Base-by-base conservation (phyloP, 352 stramenopile genomes). In the Pythium brachiatum region DNA sequence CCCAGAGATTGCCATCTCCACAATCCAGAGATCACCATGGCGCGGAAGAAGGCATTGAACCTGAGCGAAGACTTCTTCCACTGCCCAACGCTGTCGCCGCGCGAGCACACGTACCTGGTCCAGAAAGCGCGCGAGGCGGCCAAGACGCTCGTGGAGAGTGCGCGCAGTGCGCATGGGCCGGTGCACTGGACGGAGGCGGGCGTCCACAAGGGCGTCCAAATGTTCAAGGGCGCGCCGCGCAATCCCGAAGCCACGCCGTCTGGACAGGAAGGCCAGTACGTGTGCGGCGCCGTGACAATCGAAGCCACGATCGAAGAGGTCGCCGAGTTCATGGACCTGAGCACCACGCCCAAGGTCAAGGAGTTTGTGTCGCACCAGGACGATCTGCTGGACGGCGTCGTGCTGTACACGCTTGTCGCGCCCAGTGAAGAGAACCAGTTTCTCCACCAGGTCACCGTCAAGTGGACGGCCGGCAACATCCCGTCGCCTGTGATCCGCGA, bases 361-460 rank as follows among this genome's bases (percentile, higher is more conserved):
- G 62, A 75, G 21, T 90, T 79, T 53, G 68, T 75, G 21, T 41
- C 64, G 29, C 57, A 53, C 20, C 65, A 72, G 55, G 62, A 72
- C 58, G 83, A 90, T 29, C 50, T 89, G 21, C 32, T 86, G 11
- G 83, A 92, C 59, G 53, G 62, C 23, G 69, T 83, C 43, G 67
- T 89, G 39, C 79, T 92, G 11, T 89, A 92, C 61, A 79, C 75
- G 41, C 59, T 92, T 11, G 54, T 74, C 21, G 62, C 76, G 32
- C 62, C 77, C 18, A 38, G 48, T 2, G 56, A 75, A 29, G 64
- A 57, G 29, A 75, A 70, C 58, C 70, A 76, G 21, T 65, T 50
- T 21, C 75, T 82, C 20, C 83, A 87, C 66, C 81, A 90, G 57
- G 75, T 88, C 25, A 89, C 81, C 2, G 73, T 89, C 66, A 85